Evolutionary conservation across 2,329 filamentous ascomycete genomes (phyloP), one percentile per base, ranked within the genome.

Genomic region (Penicillium paneum): DNA sequence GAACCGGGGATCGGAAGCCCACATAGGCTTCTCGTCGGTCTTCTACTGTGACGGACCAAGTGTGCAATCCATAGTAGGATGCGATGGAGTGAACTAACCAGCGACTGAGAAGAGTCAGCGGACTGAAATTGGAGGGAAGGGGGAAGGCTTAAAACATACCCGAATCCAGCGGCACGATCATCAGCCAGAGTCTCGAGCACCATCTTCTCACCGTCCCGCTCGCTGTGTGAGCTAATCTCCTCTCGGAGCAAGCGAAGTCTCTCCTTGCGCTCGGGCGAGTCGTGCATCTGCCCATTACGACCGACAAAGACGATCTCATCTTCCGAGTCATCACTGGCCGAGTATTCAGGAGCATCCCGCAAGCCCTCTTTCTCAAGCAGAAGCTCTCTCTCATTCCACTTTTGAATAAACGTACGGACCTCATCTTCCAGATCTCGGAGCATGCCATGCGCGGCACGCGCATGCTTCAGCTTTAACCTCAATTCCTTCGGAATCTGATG

Each of bases 1-100:
- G 49, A 41, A 60, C 62, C 6, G 71, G 67, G 45, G 80, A 65
- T 49, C 70, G 66, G 57, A 93, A 77, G 3, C 89, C 89, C 21
- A 97, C 86, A 65, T 95, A 96, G 8, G 94, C 91, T 58, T 94
- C 88, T 48, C 90, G 83, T 49, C 87, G 83, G 60, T 85, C 80
- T 31, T 85, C 86, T 1, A 87, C 81, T 0, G 88, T 88, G 56
- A 93, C 83, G 5, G 89, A 92, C 77, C 86, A 91, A 19, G 92
- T 96, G 57, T 86, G 83, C 53, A 97, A 81, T 41, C 91, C 92
- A 69, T 97, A 97, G 72, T 97, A 97, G 38, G 88, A 84, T 10
- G 90, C 93, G 59, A 97, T 92, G 54, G 90, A 89, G 73, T 97
- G 92, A 1, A 95, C 90, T 50, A 97, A 83, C 89, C 92, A 97